Conservation (phyloP, 768 basidiomycete genomes). For the Leccinum longicurvipes region DNA sequence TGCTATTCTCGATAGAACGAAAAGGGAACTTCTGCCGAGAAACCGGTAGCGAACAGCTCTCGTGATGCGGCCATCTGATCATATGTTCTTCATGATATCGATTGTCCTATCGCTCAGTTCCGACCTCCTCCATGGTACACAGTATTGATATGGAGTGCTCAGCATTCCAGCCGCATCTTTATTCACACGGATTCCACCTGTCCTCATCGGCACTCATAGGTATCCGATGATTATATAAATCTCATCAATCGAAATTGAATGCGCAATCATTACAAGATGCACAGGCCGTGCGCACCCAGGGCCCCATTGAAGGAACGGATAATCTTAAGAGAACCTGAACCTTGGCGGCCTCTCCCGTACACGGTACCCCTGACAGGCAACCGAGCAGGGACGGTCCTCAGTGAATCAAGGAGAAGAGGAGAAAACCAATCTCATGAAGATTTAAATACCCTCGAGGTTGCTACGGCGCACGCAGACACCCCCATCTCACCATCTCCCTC, state of each 20-base stretch:
- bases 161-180: neutral
- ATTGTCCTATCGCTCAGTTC: neutral
- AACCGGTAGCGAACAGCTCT: too few species aligned
- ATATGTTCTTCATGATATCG: neutral
- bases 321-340: too few species aligned
- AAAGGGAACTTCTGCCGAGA: too few species aligned
- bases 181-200: neutral
- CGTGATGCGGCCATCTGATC: neutral
- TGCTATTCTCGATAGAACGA: too few species aligned
- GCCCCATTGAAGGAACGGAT: neutral
- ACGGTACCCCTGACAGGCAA: neutral
- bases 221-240: neutral
- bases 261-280: neutral
- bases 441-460: neutral
- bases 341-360: neutral
- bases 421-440: neutral
- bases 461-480: neutral
- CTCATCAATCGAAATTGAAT: neutral
- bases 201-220: neutral
- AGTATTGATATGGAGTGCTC: neutral
- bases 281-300: neutral
- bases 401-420: neutral
- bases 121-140: neutral
- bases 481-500: neutral
- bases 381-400: neutral